Evolutionary conservation across 257 asterid genomes (phyloP).

Genomic region (Hygrophila difformis): DNA sequence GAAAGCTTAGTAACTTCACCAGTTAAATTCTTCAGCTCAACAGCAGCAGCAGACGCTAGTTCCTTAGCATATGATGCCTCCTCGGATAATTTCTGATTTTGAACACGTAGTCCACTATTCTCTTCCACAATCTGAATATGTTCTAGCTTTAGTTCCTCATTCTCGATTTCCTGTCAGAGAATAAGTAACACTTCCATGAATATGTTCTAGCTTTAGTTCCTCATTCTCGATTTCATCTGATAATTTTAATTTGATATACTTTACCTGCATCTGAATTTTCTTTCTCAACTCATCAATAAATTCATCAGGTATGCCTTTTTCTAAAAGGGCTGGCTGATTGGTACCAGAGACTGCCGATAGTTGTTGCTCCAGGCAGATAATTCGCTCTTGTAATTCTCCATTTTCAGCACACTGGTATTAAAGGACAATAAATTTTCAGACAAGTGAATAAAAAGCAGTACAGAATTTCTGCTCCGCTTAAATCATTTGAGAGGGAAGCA

Average conservation of each 20-base stretch:
- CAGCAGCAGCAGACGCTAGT: slow-evolving; percentile 97
- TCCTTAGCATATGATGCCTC: slow-evolving; percentile 98
- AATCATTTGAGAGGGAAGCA: not conserved
- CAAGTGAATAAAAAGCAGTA: not conserved
- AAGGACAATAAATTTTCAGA: slow-evolving; percentile 14
- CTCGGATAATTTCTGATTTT: slow-evolving; percentile 80
- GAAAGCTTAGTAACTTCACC: slow-evolving; percentile 92
- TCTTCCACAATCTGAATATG: slow-evolving; percentile 70
- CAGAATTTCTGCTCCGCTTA: not conserved
- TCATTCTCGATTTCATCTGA: slow-evolving; percentile 89
- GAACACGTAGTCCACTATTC: slow-evolving; percentile 75
- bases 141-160: slow-evolving; percentile 71
- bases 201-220: slow-evolving; percentile 64
- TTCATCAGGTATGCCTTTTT: slow-evolving; percentile 45
- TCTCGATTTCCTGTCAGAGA: slow-evolving; percentile 69
- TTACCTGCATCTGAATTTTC: slow-evolving; percentile 77
- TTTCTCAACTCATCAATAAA: slow-evolving; percentile 50
- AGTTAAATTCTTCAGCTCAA: slow-evolving; percentile 81
- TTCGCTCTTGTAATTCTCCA: slow-evolving; percentile 59
- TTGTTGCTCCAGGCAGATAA: slow-evolving; percentile 58
- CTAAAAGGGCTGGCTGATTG: slow-evolving; percentile 31
- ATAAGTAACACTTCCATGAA: slow-evolving; percentile 36
- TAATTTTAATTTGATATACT: too few relatives aligned
- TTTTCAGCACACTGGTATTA: slow-evolving; percentile 62
- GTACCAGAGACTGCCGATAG: slow-evolving; percentile 40